Evolutionary conservation across 2,329 filamentous ascomycete genomes (phyloP).

Genomic region (Niveomyces coronatus): DNA sequence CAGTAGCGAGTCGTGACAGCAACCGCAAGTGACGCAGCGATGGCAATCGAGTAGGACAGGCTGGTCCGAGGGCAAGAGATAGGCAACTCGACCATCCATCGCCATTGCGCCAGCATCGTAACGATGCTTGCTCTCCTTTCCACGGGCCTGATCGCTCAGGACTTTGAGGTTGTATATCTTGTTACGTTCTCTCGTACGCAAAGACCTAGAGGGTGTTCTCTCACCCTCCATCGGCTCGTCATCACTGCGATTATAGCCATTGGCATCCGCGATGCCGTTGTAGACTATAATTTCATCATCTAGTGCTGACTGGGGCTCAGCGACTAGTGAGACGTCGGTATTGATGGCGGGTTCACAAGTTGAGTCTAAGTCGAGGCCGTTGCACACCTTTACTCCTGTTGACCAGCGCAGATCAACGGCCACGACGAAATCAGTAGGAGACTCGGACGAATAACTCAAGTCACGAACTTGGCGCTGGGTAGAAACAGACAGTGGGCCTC

Average conservation of each 20-base stretch:
- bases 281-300: conserved; percentile 10
- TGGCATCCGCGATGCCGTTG: conserved; percentile 8
- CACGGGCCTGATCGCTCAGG: conserved; percentile 46
- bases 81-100: conserved; percentile 35
- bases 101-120: conserved; percentile 16
- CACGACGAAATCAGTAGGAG: conserved; percentile 35
- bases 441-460: conserved; percentile 15
- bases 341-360: conserved; percentile 34
- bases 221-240: conserved; percentile 37
- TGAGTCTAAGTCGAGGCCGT: conserved; percentile 29
- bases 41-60: conserved; percentile 37
- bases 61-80: conserved; percentile 32
- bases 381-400: conserved; percentile 26
- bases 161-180: conserved; percentile 51
- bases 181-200: conserved; percentile 36
- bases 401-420: conserved; percentile 39
- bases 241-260: conserved; percentile 25
- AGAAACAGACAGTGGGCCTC: conserved; percentile 24
- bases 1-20: conserved; percentile 34
- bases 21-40: conserved; percentile 41
- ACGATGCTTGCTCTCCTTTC: conserved; percentile 36
- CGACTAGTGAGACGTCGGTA: conserved; percentile 20
- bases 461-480: too few relatives aligned
- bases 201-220: conserved; percentile 40
- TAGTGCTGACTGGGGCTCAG: conserved; percentile 14